Conservation (phyloP, 176 grass and related monocot genomes). For the bread wheat (Triticum aestivum) region DNA sequence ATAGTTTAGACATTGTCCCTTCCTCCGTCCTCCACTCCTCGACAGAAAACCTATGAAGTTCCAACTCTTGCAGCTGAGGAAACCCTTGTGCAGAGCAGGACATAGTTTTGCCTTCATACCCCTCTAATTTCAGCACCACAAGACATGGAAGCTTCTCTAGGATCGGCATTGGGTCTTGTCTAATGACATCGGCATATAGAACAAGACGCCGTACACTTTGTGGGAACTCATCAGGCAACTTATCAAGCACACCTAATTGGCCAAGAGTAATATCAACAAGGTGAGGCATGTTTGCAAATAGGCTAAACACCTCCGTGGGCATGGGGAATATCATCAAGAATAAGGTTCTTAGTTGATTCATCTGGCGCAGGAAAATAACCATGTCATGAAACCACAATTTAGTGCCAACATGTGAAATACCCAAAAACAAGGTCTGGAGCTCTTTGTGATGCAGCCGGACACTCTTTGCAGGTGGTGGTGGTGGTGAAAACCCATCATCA, state of each 20-base stretch:
- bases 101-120: background rate
- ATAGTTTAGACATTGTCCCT: conserved; percentile 1
- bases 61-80: background rate
- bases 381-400: too few species aligned
- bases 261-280: background rate
- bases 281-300: background rate
- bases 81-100: background rate
- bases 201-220: background rate
- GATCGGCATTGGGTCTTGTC: background rate
- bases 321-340: too few species aligned
- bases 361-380: too few species aligned
- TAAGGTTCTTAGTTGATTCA: too few species aligned
- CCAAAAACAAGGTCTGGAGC: too few species aligned
- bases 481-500: too few species aligned
- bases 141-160: conserved; percentile 31
- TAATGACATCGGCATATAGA: background rate
- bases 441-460: too few species aligned
- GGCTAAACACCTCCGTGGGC: background rate
- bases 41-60: rapidly evolving
- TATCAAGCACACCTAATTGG: background rate
- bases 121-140: rapidly evolving
- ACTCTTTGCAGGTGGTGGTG: too few species aligned
- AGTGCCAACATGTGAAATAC: too few species aligned
- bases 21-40: background rate
- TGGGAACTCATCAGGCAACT: background rate